Base-by-base conservation (phyloP, 2,329 filamentous ascomycete genomes). In the Sporothrix brunneoviolacea region DNA sequence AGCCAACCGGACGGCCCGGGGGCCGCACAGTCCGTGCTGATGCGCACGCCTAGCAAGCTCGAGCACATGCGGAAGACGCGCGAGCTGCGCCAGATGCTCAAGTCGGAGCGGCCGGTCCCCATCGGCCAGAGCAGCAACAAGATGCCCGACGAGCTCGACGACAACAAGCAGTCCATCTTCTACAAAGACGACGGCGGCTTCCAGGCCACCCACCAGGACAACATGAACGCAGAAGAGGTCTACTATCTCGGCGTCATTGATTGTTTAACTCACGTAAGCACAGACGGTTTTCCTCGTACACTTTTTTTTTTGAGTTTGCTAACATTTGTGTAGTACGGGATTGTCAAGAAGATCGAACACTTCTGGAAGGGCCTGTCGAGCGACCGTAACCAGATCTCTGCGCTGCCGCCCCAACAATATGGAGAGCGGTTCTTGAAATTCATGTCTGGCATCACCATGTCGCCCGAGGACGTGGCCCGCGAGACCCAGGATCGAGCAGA, bases 211-310 rank as follows among this genome's bases (percentile, higher is more conserved):
- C 90, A 96, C 63, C 90, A 96, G 66, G 83, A 95, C 67, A 86
- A 95, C 55, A 71, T 74, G 15, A 82, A 87, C 2, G 91, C 86
- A 2, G 88, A 96, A 49, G 89, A 95, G 68, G 90, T 98, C 37
- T 98, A 98, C 68, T 98, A 98, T 65, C 80, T 98, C 8, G 94
- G 93, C 32, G 94, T 98, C 60, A 98, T 98, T 66, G 93, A 98
- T 69, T 98, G 93, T 67, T 74, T 98, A 61, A 98, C 93, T 60
- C 89, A 96, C 66, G 90, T 95, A 77, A 81, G 88, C 80, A n/a
- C n/a, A n/a, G n/a, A n/a, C n/a, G n/a, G n/a, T 48, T 30, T 39
- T 22, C 4, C 15, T 3, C 10, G 21, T 32, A 10, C 51, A 21
- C 32, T 45, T 33, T 10, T 38, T 12, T 10, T 21, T 32, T 30